phyloP scores from a whole-genome alignment of 2,329 filamentous ascomycete genomes.

The Ophiostoma pallidulum region DNA sequence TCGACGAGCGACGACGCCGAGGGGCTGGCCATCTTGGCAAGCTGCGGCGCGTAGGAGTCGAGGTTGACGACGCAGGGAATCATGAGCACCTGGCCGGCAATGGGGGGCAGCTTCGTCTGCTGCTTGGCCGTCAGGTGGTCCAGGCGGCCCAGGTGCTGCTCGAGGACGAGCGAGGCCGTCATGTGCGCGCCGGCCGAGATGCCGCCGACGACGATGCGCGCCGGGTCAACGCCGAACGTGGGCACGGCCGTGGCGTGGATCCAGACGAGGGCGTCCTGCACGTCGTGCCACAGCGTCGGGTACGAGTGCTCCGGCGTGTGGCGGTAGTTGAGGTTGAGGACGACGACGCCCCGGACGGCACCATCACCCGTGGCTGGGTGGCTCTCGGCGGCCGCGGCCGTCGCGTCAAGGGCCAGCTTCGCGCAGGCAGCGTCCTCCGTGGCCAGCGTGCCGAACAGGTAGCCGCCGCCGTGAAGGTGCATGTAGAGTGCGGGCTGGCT shows the following conservation, averaged over 20 bases:
- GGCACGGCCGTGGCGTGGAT: conserved; percentile 32
- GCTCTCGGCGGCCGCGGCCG: background rate
- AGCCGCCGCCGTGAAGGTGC: conserved; percentile 24
- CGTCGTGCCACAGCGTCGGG: conserved; percentile 44
- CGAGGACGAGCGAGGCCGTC: conserved; percentile 6
- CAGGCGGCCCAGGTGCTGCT: conserved; percentile 8
- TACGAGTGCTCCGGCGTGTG: conserved; percentile 46
- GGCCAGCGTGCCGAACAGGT: conserved; percentile 42
- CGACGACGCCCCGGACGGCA: conserved; percentile 6
- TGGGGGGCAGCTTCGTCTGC: conserved; percentile 20
- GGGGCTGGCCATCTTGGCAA: conserved; percentile 33
- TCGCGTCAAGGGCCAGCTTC: conserved; percentile 31
- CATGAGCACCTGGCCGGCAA: conserved; percentile 32
- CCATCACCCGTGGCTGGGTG: too few species aligned
- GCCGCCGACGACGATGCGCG: conserved; percentile 29
- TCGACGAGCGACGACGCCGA: conserved; percentile 28
- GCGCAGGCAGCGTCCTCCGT: conserved; percentile 45
- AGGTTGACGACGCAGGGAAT: conserved; percentile 24
- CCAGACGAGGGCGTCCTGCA: conserved; percentile 47
- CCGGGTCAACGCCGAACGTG: conserved; percentile 19
- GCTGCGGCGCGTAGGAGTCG: conserved; percentile 2
- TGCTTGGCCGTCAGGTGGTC: conserved; percentile 35
- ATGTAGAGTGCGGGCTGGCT: conserved; percentile 27
- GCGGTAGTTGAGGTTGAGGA: conserved; percentile 43
- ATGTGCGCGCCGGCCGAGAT: conserved; percentile 27